These are phyloP conservation scores for Lentinula sp. DNA, from an alignment of 768 basidiomycete species.

Conservation along the genomic window DNA sequence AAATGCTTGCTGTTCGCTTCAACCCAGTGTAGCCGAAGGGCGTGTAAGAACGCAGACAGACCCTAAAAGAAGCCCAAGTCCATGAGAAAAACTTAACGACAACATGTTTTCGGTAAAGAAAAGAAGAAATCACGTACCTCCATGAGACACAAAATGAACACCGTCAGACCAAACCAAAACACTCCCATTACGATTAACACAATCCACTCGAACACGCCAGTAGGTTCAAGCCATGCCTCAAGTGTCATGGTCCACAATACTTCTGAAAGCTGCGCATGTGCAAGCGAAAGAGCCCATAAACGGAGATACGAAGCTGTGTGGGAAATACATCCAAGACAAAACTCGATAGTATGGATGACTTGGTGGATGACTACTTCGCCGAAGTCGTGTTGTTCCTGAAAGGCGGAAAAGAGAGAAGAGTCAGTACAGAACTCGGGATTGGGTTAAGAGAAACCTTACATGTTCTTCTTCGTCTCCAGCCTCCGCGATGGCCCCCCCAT, in stretches of 20 bases:
- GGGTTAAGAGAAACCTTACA: constrained; percentile 39
- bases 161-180: constrained; percentile 78
- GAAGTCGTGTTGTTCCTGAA: constrained; percentile 82
- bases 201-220: constrained; percentile 58
- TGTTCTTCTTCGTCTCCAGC: constrained; percentile 60
- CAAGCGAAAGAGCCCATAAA: constrained; percentile 95
- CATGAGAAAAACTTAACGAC: constrained; percentile 5
- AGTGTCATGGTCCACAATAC: constrained; percentile 91
- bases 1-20: constrained; percentile 98
- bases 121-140: constrained; percentile 50
- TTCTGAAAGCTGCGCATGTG: constrained; percentile 95
- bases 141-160: constrained; percentile 86
- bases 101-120: constrained; percentile 12
- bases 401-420: neutral
- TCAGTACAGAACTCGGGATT: constrained; percentile 1
- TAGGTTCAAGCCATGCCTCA: constrained; percentile 50
- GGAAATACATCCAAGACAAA: constrained; percentile 97
- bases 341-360: constrained; percentile 98
- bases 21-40: constrained; percentile 95
- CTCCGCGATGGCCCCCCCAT: constrained; percentile 68
- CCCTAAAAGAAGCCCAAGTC: constrained; percentile 46
- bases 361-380: constrained; percentile 95
- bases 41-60: constrained; percentile 93
- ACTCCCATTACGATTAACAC: constrained; percentile 40
- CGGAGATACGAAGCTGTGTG: constrained; percentile 93